Conservation (phyloP, 306 rosid species). For the Pyrus communis region DNA sequence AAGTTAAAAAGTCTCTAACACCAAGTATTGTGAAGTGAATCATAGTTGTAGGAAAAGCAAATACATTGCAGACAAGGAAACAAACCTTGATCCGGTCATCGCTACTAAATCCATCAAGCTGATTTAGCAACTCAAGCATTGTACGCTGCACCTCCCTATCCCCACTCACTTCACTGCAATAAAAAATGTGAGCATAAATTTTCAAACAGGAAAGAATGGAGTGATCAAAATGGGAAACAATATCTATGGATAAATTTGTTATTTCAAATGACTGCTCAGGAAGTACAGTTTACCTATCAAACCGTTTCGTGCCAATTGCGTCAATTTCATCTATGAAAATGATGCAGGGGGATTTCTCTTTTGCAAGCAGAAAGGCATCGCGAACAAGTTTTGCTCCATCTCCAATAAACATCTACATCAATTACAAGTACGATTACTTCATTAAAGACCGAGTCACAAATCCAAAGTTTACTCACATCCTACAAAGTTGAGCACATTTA, state of each 20-base stretch:
- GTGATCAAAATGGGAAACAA: background rate
- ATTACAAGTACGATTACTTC: slow-evolving; percentile 7
- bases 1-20: background rate
- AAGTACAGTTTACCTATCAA: slow-evolving; percentile 62
- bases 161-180: slow-evolving; percentile 84
- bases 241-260: background rate
- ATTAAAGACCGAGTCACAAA: background rate
- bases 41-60: background rate
- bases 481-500: background rate
- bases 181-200: slow-evolving; percentile 7
- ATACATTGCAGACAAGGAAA: background rate
- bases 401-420: slow-evolving; percentile 76
- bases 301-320: slow-evolving; percentile 95
- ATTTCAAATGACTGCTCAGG: no score
- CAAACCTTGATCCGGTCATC: slow-evolving; percentile 91
- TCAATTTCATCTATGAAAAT: slow-evolving; percentile 97
- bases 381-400: slow-evolving; percentile 98
- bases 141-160: slow-evolving; percentile 97
- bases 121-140: slow-evolving; percentile 89
- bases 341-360: slow-evolving; percentile 95
- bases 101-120: slow-evolving; percentile 92
- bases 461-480: background rate
- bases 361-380: slow-evolving; percentile 93
- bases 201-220: slow-evolving; percentile 9
- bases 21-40: background rate